phyloP scores from a whole-genome alignment of 331 rosid genomes.

The Spiraea crenata region DNA sequence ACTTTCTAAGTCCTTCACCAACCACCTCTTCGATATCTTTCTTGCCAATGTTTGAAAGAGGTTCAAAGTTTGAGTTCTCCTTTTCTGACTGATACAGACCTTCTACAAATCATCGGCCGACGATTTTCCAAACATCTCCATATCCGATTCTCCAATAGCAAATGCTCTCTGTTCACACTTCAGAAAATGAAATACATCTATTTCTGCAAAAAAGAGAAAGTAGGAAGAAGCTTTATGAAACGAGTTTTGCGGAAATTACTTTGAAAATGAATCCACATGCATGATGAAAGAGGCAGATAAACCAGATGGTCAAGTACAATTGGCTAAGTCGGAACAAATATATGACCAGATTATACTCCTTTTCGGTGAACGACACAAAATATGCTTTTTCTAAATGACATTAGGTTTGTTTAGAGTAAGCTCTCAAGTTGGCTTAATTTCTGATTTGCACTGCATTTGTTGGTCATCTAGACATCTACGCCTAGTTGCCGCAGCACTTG shows the following conservation, averaged over 20 bases:
- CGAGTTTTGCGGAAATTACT: too few species aligned
- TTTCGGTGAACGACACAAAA: neutral
- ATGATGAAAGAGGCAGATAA: conserved; percentile 19
- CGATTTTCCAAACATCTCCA: too few species aligned
- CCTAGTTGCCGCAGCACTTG: neutral
- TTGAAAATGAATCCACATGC: neutral
- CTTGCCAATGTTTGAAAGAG: too few species aligned
- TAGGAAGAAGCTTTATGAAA: too few species aligned
- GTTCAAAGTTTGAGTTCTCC: too few species aligned
- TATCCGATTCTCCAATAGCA: neutral
- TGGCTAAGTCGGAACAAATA: neutral
- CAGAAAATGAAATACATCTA: too few species aligned
- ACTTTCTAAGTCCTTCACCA: neutral
- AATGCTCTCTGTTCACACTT: too few species aligned
- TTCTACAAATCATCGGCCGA: too few species aligned
- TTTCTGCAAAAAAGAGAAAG: too few species aligned
- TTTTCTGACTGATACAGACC: too few species aligned
- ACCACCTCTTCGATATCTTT: neutral
- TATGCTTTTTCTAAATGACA: neutral
- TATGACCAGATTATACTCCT: neutral
- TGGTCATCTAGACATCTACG: neutral
- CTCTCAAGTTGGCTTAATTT: conserved; percentile 20
- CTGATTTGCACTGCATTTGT: conserved; percentile 5
- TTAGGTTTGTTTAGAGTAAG: neutral
- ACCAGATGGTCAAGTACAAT: neutral